Evolutionary conservation across 768 basidiomycete species (phyloP), one percentile per base, ranked within the genome.

Genomic region (Hemileccinum impolitum): DNA sequence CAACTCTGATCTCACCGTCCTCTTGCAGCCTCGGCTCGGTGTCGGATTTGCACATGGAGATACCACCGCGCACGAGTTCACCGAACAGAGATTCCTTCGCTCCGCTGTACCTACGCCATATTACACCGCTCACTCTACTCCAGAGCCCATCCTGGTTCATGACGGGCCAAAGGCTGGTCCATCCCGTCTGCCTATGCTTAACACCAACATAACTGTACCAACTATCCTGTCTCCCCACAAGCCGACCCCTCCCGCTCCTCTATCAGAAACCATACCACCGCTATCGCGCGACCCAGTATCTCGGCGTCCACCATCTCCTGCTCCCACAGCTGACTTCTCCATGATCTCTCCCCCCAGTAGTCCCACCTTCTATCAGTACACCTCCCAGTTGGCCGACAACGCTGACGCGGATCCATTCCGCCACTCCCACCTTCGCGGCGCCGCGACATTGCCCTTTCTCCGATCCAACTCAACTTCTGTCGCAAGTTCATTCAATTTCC

Each of bases 311-410:
- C 63, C 74, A 19, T 79, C 77, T 15, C 77, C 76, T 15, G 50
- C 74, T 0, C 70, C 66, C 13, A 75, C 72, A 23, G 69, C 72
- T 15, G 76, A 78, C 48, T 78, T 72, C 45, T 77, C 75, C 28
- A 67, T 78, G 45, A 68, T 78, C 42, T 73, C 69, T 18, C 73
- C 72, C 47, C 74, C 72, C 15, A 70, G 63, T 39, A 64, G 63
- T 15, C 69, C 68, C 21, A 61, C 70, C 0, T 61, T 64, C 15
- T 57, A 67, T 26, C 67, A 71, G 39, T 63, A 64, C 36, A 42
- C 61, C n/a, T 67, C 68, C 37, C 60, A 59, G 23, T 61, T 64
- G 13, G 51, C 45, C 7, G 56, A 56, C 18, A 54, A 54, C 23
- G 35, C 47, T 10, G 55, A 58, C 11, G 31, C 39, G 13, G 54